Base-by-base conservation (phyloP, 2,329 filamentous ascomycete species). In the Malbranchea zuffiana region DNA sequence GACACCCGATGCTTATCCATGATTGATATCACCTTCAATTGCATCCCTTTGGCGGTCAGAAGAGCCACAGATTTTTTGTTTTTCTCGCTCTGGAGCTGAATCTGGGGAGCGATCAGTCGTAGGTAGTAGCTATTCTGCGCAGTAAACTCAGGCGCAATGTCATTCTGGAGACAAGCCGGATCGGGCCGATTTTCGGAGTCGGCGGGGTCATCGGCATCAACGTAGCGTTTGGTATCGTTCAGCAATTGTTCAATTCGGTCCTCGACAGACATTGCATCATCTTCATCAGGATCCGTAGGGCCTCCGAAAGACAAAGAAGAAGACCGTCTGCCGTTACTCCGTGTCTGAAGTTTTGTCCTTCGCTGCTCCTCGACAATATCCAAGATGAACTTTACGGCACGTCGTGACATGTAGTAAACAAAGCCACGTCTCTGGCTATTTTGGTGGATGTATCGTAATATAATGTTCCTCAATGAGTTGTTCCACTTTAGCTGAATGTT, bases 401-500 rank as follows among this genome's bases (percentile, higher is more conserved):
- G 78, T 31, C 88, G 77, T 7, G 92, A 96, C 63, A 96, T 80
- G 61, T 98, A 98, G 64, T 98, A 98, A 19, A 98, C 80, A 54
- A 98, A 96, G 35, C 90, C 92, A 48, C 90, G 78, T 35, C 90
- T 75, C 61, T 98, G 92, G 55, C 87, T 86, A 51, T 93, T 90
- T 65, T 98, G 90, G 54, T 98, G 90, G 45, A 90, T 92, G 57
- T 98, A 98, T 16, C 90, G 83, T 26, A 98, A 72, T 33, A 98
- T 90, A 51, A 95, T 95, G 54, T 98, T 96, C 41, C 90, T 78
- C 24, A 98, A 64, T 7, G 87, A 75, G 50, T 98, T 98, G 64
- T 94, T 96, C 90, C 90, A 98, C 60, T 98, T 98, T 40, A 98
- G 67, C 53, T 98, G 90, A 55, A 92, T 75, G 51, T 98, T 98